Conservation (phyloP, 768 basidiomycete genomes). For the Pulveroboletus sp. region DNA sequence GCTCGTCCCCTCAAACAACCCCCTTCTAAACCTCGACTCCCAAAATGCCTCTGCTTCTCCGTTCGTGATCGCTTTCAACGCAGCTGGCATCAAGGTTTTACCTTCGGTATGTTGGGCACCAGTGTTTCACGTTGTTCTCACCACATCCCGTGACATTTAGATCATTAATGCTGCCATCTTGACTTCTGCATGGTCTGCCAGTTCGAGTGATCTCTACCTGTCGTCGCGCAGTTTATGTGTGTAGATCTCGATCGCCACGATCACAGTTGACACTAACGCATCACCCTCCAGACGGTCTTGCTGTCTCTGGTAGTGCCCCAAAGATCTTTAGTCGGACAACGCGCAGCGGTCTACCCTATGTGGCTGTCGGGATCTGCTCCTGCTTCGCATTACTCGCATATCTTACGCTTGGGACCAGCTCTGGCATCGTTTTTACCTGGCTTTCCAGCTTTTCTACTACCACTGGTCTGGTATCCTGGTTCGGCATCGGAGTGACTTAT, state of each 20-base stretch:
- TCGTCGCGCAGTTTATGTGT: slow-evolving; percentile 37
- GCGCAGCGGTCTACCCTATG: slow-evolving; percentile 42
- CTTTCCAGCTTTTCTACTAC: slow-evolving; percentile 35
- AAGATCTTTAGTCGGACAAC: slow-evolving; percentile 43
- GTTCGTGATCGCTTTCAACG: slow-evolving; percentile 53
- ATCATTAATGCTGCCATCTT: slow-evolving; percentile 40
- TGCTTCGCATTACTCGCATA: slow-evolving; percentile 37
- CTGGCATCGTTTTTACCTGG: slow-evolving; percentile 43
- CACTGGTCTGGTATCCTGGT: slow-evolving; percentile 43
- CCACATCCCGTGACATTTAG: slow-evolving; percentile 1
- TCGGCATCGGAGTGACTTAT: slow-evolving; percentile 43
- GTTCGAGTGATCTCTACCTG: slow-evolving; percentile 39
- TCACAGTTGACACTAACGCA: neutral
- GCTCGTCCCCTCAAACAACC: slow-evolving; percentile 46
- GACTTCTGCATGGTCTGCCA: slow-evolving; percentile 42
- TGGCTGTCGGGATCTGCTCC: slow-evolving; percentile 31
- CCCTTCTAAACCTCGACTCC: slow-evolving; percentile 36
- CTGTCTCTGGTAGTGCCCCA: slow-evolving; percentile 51
- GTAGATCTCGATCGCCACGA: neutral
- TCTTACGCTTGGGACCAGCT: slow-evolving; percentile 35
- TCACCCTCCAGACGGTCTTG: slow-evolving; percentile 44
- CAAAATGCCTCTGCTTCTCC: slow-evolving; percentile 45
- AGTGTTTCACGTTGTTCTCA: neutral
- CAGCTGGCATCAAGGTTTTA: slow-evolving; percentile 55
- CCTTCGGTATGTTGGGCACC: slow-evolving; percentile 37